Evolutionary conservation across 352 stramenopile genomes (phyloP).

Genomic region (Chrysophaeum taylorii): DNA sequence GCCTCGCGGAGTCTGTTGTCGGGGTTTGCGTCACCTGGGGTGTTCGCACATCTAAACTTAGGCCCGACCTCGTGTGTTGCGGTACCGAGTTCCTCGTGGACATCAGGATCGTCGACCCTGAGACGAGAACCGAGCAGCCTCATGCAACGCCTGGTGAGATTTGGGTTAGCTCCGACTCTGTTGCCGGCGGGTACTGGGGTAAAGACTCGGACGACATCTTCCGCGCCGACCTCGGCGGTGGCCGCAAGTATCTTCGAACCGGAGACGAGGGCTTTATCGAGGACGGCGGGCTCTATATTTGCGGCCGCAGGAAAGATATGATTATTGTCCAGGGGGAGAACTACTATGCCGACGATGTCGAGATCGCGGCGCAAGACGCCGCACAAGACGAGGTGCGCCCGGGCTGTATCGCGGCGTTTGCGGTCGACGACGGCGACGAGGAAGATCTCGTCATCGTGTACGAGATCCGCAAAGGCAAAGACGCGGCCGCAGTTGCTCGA

Average conservation of each 20-base stretch:
- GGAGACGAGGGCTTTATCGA: slow-evolving; percentile 95
- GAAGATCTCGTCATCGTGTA: slow-evolving; percentile 44
- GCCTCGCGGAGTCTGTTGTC: neutral
- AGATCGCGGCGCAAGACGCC: slow-evolving; percentile 70
- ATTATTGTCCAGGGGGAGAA: slow-evolving; percentile 97
- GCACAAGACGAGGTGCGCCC: slow-evolving; percentile 48
- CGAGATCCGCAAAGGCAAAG: too few species aligned
- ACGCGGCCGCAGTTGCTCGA: too few species aligned
- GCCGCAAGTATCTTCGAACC: slow-evolving; percentile 68
- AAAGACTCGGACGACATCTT: slow-evolving; percentile 72
- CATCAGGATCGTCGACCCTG: neutral
- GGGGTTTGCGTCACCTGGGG: too few species aligned
- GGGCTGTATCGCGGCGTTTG: slow-evolving; percentile 86
- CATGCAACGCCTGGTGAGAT: neutral
- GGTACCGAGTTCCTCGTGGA: too few species aligned
- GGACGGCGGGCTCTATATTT: slow-evolving; percentile 90
- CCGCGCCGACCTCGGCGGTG: slow-evolving; percentile 11
- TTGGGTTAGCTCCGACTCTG: neutral
- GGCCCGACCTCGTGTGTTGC: too few species aligned
- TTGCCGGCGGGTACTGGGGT: slow-evolving; percentile 52
- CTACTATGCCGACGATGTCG: too few species aligned
- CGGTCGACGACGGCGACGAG: slow-evolving; percentile 15
- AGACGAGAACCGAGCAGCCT: neutral
- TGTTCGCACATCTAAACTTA: too few species aligned
- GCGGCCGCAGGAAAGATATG: slow-evolving; percentile 94